Base-by-base conservation (phyloP, 2,329 filamentous ascomycete genomes). In the Emmonsia crescens region DNA sequence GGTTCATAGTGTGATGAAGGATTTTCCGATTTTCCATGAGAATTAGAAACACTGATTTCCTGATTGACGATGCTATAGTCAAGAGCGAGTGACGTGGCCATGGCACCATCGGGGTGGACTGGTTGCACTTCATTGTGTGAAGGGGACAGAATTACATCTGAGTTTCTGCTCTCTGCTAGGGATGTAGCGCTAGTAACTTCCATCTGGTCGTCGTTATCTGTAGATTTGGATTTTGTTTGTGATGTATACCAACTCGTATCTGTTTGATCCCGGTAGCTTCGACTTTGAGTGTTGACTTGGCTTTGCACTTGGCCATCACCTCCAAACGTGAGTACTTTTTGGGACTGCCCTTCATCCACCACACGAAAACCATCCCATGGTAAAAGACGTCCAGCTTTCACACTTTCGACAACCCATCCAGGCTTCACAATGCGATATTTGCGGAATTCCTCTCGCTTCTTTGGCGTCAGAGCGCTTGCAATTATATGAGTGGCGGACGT, bases 401-500 rank as follows among this genome's bases (percentile, higher is more conserved):
- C 84, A 64, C 92, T 96, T 68, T 99, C 93, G 16, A 91, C 87
- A 2, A 99, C 84, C 94, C 94, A 99, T 24, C 90, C 86, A 0
- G 94, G 94, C 74, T 94, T 96, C 58, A 96, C 94, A 44, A 99
- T 89, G 54, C 93, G 85, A 74, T 97, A 96, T 66, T 84, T 85
- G 60, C 81, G 83, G 70, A 96, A 96, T 66, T 99, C 94, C 60
- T 93, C 84, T 33, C 85, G 85, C 75, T 99, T 99, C 77, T 96
- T 97, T 0, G 91, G 92, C 0, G 94, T 94, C 27, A 99, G 78
- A 60, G 85, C 88, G 59, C 91, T 93, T 3, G 93, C 92, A 68
- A 99, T 91, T 67, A 99, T 96, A 72, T 99, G 93, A 0, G 95
- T 99, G 0, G 91, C 93, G 72, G 89, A 88, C 0, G 93, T 97